Conservation (phyloP, 73 alveolate species). For the Durusdinium trenchii region DNA sequence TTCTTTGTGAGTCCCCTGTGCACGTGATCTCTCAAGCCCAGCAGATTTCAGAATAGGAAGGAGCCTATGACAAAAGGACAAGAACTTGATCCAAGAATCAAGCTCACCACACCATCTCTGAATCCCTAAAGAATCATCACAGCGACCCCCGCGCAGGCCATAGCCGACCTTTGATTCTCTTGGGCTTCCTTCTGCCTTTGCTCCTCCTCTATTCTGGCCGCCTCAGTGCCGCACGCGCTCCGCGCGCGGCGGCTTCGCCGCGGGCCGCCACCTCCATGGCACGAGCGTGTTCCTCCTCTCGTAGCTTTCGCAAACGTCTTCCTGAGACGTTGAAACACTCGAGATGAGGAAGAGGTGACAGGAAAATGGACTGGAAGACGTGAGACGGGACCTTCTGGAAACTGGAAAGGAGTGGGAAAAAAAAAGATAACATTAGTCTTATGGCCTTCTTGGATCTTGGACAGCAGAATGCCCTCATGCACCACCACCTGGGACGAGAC, state of each 20-base stretch:
- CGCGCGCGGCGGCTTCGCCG: neutral
- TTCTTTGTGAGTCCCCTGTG: no score
- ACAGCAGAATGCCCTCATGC: slow-evolving; percentile 59
- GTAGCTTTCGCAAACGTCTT: slow-evolving; percentile 18
- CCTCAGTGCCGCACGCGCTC: neutral
- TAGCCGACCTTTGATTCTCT: neutral
- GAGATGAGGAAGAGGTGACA: no score
- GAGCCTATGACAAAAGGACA: no score
- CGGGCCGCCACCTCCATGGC: slow-evolving; percentile 31
- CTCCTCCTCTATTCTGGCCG: slow-evolving; percentile 25
- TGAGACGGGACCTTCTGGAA: neutral
- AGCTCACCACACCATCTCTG: no score
- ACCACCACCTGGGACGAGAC: slow-evolving; percentile 44
- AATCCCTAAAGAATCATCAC: no score
- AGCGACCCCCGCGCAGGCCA: no score
- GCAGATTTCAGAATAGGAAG: no score
- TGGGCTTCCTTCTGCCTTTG: slow-evolving; percentile 32
- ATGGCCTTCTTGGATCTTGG: slow-evolving; percentile 36
- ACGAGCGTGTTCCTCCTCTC: slow-evolving; percentile 57
- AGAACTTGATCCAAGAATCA: no score
- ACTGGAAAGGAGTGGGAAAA: neutral
- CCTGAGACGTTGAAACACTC: slow-evolving; percentile 12
- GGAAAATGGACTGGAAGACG: neutral
- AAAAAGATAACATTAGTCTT: neutral
- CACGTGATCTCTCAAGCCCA: no score